phyloP scores from a whole-genome alignment of 139 green algal genomes.

The Coccomyxa sp. region DNA sequence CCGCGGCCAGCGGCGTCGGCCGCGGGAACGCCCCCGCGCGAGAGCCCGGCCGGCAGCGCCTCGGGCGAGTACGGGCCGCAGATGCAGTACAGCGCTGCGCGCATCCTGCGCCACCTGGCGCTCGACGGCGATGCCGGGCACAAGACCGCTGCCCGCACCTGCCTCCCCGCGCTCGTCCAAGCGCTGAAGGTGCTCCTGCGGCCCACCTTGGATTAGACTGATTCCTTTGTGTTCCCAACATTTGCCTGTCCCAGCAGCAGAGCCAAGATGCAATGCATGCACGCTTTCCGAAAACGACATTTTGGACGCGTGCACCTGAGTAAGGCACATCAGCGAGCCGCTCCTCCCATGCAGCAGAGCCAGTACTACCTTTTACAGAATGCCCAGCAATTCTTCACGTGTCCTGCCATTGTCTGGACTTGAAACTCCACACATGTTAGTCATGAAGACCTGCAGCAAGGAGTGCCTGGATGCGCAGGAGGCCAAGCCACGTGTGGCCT shows the following conservation, averaged over 20 bases:
- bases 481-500: conserved; percentile 1
- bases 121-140: conserved; percentile 7
- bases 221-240: not conserved
- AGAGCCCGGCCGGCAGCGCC: too few relatives aligned
- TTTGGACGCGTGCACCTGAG: not conserved
- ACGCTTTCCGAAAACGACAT: not conserved
- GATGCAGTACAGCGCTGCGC: conserved; percentile 15
- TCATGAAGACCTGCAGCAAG: not conserved
- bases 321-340: too few relatives aligned
- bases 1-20: too few relatives aligned
- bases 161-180: not conserved
- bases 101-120: conserved; percentile 16
- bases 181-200: not conserved
- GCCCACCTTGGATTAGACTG: not conserved
- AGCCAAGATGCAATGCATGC: not conserved
- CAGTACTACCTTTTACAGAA: too few relatives aligned
- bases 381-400: too few relatives aligned
- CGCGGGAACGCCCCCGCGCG: too few relatives aligned
- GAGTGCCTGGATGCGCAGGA: not conserved
- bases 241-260: not conserved
- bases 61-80: not conserved
- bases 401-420: too few relatives aligned
- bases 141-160: not conserved
- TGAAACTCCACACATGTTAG: too few relatives aligned
- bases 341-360: too few relatives aligned